Evolutionary conservation across 2,329 filamentous ascomycete species (phyloP), one percentile per base, ranked within the genome.

Genomic region (Nannizziopsis barbatae): DNA sequence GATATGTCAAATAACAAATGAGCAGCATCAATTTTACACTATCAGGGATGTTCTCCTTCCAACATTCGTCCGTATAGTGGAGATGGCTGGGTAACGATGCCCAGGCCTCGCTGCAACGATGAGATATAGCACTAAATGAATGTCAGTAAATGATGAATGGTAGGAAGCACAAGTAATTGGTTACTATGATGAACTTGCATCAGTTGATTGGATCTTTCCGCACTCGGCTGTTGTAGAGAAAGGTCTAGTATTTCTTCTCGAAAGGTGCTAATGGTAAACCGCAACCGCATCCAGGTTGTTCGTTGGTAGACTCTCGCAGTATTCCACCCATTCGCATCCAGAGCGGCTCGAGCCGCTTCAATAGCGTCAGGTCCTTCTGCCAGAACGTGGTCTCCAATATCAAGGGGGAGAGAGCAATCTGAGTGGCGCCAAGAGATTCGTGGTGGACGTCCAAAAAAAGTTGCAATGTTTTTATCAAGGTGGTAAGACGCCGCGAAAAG

Each of bases 241-340:
- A 43, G 22, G 11, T 43, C 41, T 32, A 43, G 41, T 11, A 43
- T 43, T 43, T 43, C 41, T 32, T 43, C 41, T 32, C 41, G 31
- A 43, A 31, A 43, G 2, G 41, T 31, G n/a, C 41, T 31, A 15
- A 43, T 43, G 10, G 30, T 43, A 14, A 12, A 43, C 18, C 41
- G 20, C 17, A 43, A 20, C 12, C 41, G 31, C 33, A 43, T 43
- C 41, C 20, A 43, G 10, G 41, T 32, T 31, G 41, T 32, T 7
- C 41, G 18, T 17, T 31, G 41, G 41, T 32, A 43, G 20, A 43
- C 11, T 4, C 22, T 3, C 3, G 3, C 22, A 3, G 22, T 27
- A 27, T 7, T 27, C 22, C 22, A 27, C 22, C 41, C 41, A 17
- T 43, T 32, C 12, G 8, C 41, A n/a, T 27, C 33, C 11, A 43